A percentile compares a stretch with the other conserved stretches of the same genome.
These are phyloP conservation scores for Manihot esculenta DNA, from an alignment of 441 rosid species.

Conservation along the genomic window DNA sequence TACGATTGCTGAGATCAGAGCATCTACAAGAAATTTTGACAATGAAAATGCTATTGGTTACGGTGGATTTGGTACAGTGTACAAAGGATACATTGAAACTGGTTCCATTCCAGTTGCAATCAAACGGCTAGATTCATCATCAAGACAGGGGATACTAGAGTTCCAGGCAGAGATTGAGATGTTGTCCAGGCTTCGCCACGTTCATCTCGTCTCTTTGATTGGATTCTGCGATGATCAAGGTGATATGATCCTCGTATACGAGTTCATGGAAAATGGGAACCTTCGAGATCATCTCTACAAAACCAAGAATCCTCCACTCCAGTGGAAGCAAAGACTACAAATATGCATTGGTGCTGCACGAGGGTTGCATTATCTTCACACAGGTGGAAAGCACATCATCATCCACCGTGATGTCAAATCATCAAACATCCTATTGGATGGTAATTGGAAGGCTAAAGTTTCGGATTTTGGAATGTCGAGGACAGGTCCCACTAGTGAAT, in stretches of 20 bases:
- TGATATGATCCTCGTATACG: slow-evolving; percentile 42
- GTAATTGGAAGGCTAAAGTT: slow-evolving; percentile 40
- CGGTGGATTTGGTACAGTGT: slow-evolving; percentile 38
- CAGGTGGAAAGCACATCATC: slow-evolving; percentile 25
- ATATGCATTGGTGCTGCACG: slow-evolving; percentile 39
- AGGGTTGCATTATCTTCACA: slow-evolving; percentile 34
- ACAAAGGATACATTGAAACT: slow-evolving; percentile 28
- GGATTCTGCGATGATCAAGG: slow-evolving; percentile 40
- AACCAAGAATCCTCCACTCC: slow-evolving; percentile 27
- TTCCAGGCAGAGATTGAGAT: slow-evolving; percentile 36
- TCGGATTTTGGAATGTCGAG: slow-evolving; percentile 41
- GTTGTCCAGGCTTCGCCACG: slow-evolving; percentile 34
- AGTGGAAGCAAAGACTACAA: slow-evolving; percentile 36
- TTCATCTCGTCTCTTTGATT: slow-evolving; percentile 33
- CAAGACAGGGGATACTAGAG: slow-evolving; percentile 29
- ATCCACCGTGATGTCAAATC: slow-evolving; percentile 45
- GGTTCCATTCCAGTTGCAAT: slow-evolving; percentile 30
- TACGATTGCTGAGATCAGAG: slow-evolving; percentile 26
- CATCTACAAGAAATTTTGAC: slow-evolving; percentile 24
- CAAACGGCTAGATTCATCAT: slow-evolving; percentile 28
- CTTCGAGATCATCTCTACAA: slow-evolving; percentile 32
- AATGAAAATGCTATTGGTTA: slow-evolving; percentile 22
- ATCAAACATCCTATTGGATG: slow-evolving; percentile 35
- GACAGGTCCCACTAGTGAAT: slow-evolving; percentile 25
- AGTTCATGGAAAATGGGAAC: slow-evolving; percentile 33